These are phyloP conservation scores for Alternaria sp. DNA, from an alignment of 2,329 filamentous ascomycete genomes.

Conservation along the genomic window DNA sequence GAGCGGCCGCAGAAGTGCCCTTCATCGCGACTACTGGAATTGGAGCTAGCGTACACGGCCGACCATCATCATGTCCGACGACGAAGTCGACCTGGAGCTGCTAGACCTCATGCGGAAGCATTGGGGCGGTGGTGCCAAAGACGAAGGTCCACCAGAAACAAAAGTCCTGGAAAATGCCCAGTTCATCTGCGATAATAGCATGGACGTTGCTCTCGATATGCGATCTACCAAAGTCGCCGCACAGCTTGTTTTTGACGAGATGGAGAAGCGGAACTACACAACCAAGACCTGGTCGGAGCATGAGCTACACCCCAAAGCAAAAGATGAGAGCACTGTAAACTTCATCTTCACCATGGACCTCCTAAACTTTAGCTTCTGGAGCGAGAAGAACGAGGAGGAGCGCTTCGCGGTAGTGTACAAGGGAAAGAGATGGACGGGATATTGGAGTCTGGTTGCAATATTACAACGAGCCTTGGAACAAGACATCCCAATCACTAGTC, in stretches of 20 bases:
- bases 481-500: constrained; percentile 86
- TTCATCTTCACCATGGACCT: constrained; percentile 99
- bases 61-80: constrained; percentile 76
- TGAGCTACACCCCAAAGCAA: constrained; percentile 84
- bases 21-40: constrained; percentile 8
- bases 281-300: constrained; percentile 87
- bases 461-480: constrained; percentile 89
- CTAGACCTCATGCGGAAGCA: constrained; percentile 85
- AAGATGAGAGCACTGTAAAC: constrained; percentile 80
- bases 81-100: constrained; percentile 88
- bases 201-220: constrained; percentile 91
- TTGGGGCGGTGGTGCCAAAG: constrained; percentile 66
- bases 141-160: constrained; percentile 72
- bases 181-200: constrained; percentile 88
- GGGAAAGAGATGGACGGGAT: constrained; percentile 86
- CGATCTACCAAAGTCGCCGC: constrained; percentile 83
- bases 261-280: constrained; percentile 85
- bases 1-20: not conserved
- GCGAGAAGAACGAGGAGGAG: constrained; percentile 71
- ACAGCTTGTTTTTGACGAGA: constrained; percentile 77
- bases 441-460: constrained; percentile 91
- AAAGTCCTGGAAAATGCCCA: constrained; percentile 84
- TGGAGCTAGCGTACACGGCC: not conserved
- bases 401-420: constrained; percentile 85
- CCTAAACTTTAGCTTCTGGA: constrained; percentile 98